Conservation (phyloP, 164 flowering plant genomes). For the Sedum album region DNA sequence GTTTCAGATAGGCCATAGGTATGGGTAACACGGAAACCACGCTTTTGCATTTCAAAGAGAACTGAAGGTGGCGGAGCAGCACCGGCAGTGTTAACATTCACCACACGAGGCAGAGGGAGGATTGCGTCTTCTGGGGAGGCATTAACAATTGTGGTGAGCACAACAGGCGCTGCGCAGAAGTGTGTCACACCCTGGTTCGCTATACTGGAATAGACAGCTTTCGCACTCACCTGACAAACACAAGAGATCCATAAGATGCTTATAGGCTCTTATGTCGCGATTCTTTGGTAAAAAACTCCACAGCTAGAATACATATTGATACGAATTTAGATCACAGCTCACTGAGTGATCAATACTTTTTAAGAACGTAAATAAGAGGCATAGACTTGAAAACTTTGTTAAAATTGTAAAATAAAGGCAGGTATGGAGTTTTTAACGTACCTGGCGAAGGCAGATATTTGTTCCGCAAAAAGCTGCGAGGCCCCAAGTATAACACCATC, state of each 20-base stretch:
- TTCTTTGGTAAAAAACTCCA: no score
- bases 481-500: constrained; percentile 92
- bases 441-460: constrained; percentile 91
- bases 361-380: no score
- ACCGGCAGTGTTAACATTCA: constrained; percentile 79
- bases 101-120: constrained; percentile 62
- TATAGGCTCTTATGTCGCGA: neutral
- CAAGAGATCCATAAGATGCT: neutral
- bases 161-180: constrained; percentile 96
- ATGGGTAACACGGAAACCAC: constrained; percentile 79
- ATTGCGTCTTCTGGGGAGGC: constrained; percentile 56
- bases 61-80: constrained; percentile 92
- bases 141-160: constrained; percentile 72
- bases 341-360: neutral
- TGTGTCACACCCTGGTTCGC: constrained; percentile 70
- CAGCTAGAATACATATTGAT: neutral
- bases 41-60: constrained; percentile 55
- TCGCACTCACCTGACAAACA: constrained; percentile 61
- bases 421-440: constrained; percentile 11
- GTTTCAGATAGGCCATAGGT: constrained; percentile 95
- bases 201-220: constrained; percentile 72
- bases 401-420: neutral
- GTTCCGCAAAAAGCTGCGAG: constrained; percentile 93
- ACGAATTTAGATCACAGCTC: neutral
- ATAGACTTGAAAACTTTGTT: no score